Evolutionary conservation across 805 yeast genomes (phyloP), one percentile per base, ranked within the genome.

Genomic region (Starmerella roubikii): DNA sequence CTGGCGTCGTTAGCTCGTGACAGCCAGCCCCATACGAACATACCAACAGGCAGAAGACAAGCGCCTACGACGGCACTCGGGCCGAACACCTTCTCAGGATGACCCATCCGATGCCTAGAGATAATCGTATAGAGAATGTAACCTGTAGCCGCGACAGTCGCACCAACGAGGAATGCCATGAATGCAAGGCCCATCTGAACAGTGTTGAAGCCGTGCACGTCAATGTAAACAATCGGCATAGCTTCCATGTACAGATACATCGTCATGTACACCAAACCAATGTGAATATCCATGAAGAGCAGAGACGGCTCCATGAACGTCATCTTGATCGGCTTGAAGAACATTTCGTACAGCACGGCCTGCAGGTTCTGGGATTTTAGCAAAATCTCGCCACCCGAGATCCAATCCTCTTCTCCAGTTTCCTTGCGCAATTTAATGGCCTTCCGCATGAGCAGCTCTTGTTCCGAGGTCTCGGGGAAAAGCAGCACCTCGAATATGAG

Each of bases 191-290:
- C 75, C 23, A 55, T 44, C 38, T 68, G 71, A 23, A 72, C 61
- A 20, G 62, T 49, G 3, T 70, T 64, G 54, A 75, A 75, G 24
- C 61, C 52, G 46, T 71, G 62, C 17, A 61, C 50, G 2, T 62
- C 68, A 10, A 44, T 40, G 44, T 67, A 76, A 2, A 71, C 73
- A 27, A 74, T 59, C 7, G 82, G 81, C 56, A 71, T 72, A 4
- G 72, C 74, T 54, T 76, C 80, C 49, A 74, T 71, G 62, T 71
- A 74, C 18, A 72, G 53, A 52, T 72, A 76, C 44, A 71, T 47
- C 24, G 68, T 55, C 22, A 76, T 69, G 53, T 74, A 75, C 7
- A 66, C 59, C 36, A 74, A 47, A 0, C 75, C 71, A 46, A 69
- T 58, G 52, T 72, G 73, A 20, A 67, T 17, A 50, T 74, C 66